phyloP scores from a whole-genome alignment of 257 asterid species.

The Lithospermum erythrorhizon region DNA sequence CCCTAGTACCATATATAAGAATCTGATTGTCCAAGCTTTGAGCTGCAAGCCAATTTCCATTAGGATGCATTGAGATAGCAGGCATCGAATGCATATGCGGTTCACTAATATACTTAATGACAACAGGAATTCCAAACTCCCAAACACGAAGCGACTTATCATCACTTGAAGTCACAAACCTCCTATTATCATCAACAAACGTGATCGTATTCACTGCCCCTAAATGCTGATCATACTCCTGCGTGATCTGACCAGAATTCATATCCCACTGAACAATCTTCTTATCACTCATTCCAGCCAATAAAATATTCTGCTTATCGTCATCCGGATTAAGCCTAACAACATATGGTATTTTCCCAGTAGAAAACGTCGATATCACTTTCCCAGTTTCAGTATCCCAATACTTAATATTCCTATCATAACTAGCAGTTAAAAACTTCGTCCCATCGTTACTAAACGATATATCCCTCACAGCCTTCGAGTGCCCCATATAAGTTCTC shows the following conservation, averaged over 20 bases:
- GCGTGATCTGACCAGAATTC: conserved; percentile 87
- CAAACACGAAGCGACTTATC: conserved; percentile 93
- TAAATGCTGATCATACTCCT: conserved; percentile 97
- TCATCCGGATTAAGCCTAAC: conserved; percentile 95
- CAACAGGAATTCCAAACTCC: conserved; percentile 98
- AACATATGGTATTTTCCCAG: conserved; percentile 88
- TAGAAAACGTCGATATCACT: conserved; percentile 81
- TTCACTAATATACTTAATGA: conserved; percentile 91
- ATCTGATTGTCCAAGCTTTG: conserved; percentile 99
- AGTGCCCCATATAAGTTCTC: conserved; percentile 98
- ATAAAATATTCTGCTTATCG: conserved; percentile 90
- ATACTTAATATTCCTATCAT: conserved; percentile 91
- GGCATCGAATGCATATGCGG: conserved; percentile 99
- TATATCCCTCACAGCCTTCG: conserved; percentile 83
- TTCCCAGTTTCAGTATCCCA: conserved; percentile 99
- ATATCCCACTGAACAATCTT: conserved; percentile 99
- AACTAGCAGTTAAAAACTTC: conserved; percentile 86
- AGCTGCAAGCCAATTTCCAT: conserved; percentile 92
- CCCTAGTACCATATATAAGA: conserved; percentile 86
- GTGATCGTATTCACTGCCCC: conserved; percentile 98
- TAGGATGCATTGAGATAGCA: conserved; percentile 75
- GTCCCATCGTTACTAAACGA: conserved; percentile 88
- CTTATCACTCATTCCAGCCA: conserved; percentile 99
- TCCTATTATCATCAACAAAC: conserved; percentile 88
- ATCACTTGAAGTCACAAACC: conserved; percentile 96